Conservation (phyloP, 1,284 basidiomycete species). For the Rhodotorula sp. region DNA sequence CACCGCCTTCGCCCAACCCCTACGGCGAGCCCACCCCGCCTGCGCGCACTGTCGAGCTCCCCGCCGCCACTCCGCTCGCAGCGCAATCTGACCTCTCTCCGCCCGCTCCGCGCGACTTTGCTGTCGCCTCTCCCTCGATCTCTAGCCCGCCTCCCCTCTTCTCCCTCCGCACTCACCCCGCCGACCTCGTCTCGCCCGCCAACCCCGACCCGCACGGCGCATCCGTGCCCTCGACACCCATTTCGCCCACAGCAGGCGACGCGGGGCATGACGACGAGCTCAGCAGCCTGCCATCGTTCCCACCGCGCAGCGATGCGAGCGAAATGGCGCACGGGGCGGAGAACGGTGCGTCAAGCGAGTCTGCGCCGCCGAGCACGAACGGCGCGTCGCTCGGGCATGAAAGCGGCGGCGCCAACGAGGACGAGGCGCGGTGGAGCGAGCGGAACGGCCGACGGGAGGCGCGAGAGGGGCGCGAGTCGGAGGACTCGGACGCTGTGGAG, state of each 20-base stretch:
- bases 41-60: neutral
- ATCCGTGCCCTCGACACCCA: conserved; percentile 12
- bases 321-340: neutral
- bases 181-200: conserved; percentile 20
- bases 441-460: neutral
- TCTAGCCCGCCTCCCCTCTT: neutral
- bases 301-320: neutral
- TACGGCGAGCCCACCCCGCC: conserved; percentile 20
- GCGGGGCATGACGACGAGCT: conserved; percentile 17
- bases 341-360: neutral
- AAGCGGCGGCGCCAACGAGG: neutral
- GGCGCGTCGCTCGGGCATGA: neutral
- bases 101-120: neutral
- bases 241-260: conserved; percentile 20
- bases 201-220: conserved; percentile 23
- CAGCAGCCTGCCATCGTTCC: conserved; percentile 1
- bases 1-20: conserved; percentile 3
- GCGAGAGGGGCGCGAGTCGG: neutral
- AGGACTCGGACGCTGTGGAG: conserved; percentile 6
- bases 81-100: neutral
- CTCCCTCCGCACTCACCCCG: conserved; percentile 22
- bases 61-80: neutral
- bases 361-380: neutral
- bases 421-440: neutral
- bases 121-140: neutral